Evolutionary conservation across 2,329 filamentous ascomycete species (phyloP).

Genomic region (Westerdykella sp.): DNA sequence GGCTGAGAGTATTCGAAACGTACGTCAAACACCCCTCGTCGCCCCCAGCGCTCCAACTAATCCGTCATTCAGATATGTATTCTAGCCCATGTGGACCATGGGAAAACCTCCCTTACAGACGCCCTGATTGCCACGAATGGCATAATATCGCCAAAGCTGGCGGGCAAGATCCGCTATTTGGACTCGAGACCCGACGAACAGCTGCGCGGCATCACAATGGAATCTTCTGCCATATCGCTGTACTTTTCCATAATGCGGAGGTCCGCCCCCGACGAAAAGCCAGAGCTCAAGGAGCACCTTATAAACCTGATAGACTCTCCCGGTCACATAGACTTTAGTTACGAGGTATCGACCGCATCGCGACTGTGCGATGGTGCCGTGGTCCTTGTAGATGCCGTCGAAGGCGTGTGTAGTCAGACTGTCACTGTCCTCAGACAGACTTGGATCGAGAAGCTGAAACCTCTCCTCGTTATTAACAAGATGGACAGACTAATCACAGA

Average conservation of each 20-base stretch:
- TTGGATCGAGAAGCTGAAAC: constrained; percentile 93
- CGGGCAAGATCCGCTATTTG: constrained; percentile 95
- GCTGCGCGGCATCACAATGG: constrained; percentile 97
- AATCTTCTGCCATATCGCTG: constrained; percentile 94
- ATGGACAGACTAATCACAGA: constrained; percentile 94
- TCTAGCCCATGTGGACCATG: constrained; percentile 93
- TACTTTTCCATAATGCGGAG: constrained; percentile 89
- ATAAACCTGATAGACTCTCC: constrained; percentile 98
- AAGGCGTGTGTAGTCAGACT: constrained; percentile 97
- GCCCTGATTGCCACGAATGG: constrained; percentile 96
- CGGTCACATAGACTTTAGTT: constrained; percentile 97
- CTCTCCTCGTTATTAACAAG: constrained; percentile 94
- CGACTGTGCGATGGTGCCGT: constrained; percentile 90
- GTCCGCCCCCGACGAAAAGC: constrained; percentile 58
- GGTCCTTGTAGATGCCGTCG: constrained; percentile 91
- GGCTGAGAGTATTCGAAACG: constrained; percentile 86
- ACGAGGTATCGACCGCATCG: constrained; percentile 93
- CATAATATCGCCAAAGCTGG: constrained; percentile 96
- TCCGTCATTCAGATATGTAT: constrained; percentile 71
- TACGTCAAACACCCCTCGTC: constrained; percentile 42
- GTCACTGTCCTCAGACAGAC: constrained; percentile 92
- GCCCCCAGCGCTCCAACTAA: constrained; percentile 18
- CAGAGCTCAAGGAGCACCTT: constrained; percentile 79
- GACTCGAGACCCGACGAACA: constrained; percentile 96
- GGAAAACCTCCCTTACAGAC: constrained; percentile 95